These are phyloP conservation scores for Melocanna baccifera DNA, from an alignment of 176 grass and related monocot species.

Conservation along the genomic window DNA sequence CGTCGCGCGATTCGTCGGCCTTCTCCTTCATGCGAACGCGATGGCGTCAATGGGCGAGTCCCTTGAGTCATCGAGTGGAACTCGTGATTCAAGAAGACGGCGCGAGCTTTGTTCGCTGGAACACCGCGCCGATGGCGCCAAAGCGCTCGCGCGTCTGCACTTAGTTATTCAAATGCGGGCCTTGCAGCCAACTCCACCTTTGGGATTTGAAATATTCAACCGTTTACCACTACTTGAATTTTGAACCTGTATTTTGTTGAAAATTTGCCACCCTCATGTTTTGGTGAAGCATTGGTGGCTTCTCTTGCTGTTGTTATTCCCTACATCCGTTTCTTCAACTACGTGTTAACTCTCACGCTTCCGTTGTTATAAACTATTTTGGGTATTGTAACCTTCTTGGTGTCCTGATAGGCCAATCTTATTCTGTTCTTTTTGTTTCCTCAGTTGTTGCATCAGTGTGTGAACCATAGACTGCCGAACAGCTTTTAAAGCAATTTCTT, in stretches of 20 bases:
- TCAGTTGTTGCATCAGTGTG: neutral
- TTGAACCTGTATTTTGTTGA: neutral
- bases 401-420: neutral
- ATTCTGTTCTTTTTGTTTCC: neutral
- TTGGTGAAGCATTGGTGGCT: constrained; percentile 2
- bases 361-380: neutral
- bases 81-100: no score
- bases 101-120: no score
- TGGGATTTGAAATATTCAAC: neutral
- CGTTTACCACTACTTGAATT: neutral
- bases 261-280: neutral
- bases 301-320: neutral
- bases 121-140: no score
- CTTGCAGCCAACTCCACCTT: neutral
- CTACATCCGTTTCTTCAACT: neutral
- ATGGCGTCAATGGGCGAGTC: no score
- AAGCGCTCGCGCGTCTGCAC: no score
- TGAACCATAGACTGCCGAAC: neutral
- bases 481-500: neutral
- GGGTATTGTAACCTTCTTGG: neutral
- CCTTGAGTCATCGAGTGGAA: no score
- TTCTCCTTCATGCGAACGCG: no score
- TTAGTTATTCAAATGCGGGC: neutral
- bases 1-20: no score
- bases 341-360: neutral